Conservation (phyloP, 164 flowering plant genomes). For the Sextonia rubra region DNA sequence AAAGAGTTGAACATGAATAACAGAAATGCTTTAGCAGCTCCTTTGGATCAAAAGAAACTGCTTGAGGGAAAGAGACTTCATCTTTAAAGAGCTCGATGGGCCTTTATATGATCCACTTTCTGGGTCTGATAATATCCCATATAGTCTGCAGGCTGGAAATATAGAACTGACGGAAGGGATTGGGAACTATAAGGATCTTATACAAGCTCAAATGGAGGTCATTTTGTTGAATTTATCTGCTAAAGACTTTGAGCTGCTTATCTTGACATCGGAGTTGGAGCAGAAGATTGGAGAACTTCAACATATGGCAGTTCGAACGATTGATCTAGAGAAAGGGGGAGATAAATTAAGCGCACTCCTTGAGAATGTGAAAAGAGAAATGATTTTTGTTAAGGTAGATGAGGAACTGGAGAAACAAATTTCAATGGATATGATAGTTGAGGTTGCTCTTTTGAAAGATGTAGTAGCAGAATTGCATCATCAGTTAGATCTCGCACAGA, state of each 20-base stretch:
- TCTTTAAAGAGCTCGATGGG: conserved; percentile 5
- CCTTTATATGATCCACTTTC: not conserved
- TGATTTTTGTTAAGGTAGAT: conserved; percentile 40
- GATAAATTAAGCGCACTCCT: conserved; percentile 19
- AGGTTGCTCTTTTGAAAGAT: conserved; percentile 28
- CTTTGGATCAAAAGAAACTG: conserved; percentile 50
- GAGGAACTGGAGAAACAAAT: conserved; percentile 34
- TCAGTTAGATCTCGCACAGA: not conserved
- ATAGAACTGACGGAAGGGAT: not conserved
- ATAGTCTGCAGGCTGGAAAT: not conserved
- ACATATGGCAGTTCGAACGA: conserved; percentile 32
- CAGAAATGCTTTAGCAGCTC: conserved; percentile 27
- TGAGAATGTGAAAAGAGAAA: conserved; percentile 41
- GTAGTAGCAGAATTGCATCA: conserved; percentile 22
- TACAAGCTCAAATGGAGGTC: conserved; percentile 36
- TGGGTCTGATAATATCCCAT: not conserved
- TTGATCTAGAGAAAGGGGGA: conserved; percentile 25
- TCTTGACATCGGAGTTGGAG: conserved; percentile 46
- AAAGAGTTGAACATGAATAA: conserved; percentile 63
- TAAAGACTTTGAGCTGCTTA: conserved; percentile 55
- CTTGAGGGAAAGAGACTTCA: conserved; percentile 27
- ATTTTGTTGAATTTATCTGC: conserved; percentile 29
- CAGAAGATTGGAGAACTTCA: conserved; percentile 7
- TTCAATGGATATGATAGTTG: conserved; percentile 30
- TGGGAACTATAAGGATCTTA: conserved; percentile 20